Percentiles rank a stretch among this genome's conserved stretches.
Conservation (phyloP, 345 rosid genomes). For the Populus alba region DNA sequence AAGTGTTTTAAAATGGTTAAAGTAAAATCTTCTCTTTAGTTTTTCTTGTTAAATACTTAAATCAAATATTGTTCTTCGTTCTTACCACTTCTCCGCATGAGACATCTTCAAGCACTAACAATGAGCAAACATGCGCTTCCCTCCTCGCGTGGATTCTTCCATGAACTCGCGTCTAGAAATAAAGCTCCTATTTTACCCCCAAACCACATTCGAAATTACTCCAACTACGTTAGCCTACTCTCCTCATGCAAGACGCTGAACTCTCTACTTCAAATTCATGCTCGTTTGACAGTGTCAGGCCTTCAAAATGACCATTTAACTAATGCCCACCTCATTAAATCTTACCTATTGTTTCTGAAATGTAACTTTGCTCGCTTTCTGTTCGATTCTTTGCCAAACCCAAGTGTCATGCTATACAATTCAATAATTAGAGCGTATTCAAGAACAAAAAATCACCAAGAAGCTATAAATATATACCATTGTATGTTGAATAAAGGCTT, state of each 20-base stretch:
- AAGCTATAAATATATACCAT: constrained; percentile 42
- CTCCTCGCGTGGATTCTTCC: not conserved
- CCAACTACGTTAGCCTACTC: constrained; percentile 27
- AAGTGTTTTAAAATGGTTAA: too few relatives aligned
- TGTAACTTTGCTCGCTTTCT: constrained; percentile 45
- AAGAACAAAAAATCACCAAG: constrained; percentile 32
- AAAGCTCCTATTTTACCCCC: not conserved
- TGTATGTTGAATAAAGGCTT: constrained; percentile 38
- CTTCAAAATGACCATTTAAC: constrained; percentile 26
- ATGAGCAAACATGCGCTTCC: not conserved
- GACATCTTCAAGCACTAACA: not conserved
- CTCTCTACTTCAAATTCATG: constrained; percentile 45
- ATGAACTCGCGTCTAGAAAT: not conserved
- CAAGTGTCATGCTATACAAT: constrained; percentile 45
- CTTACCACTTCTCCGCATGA: not conserved
- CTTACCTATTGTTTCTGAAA: constrained; percentile 41
- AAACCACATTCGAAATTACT: not conserved
- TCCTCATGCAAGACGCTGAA: constrained; percentile 40
- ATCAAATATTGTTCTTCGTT: too few relatives aligned
- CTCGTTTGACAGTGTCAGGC: constrained; percentile 43
- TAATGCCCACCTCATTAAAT: constrained; percentile 38
- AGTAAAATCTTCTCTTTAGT: too few relatives aligned
- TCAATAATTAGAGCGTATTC: constrained; percentile 50
- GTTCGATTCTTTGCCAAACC: constrained; percentile 42
- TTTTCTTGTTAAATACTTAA: too few relatives aligned